Percentiles rank a stretch among this genome's conserved stretches.
Conservation (phyloP, 2,329 filamentous ascomycete genomes). For the Epichloe gansuensis region DNA sequence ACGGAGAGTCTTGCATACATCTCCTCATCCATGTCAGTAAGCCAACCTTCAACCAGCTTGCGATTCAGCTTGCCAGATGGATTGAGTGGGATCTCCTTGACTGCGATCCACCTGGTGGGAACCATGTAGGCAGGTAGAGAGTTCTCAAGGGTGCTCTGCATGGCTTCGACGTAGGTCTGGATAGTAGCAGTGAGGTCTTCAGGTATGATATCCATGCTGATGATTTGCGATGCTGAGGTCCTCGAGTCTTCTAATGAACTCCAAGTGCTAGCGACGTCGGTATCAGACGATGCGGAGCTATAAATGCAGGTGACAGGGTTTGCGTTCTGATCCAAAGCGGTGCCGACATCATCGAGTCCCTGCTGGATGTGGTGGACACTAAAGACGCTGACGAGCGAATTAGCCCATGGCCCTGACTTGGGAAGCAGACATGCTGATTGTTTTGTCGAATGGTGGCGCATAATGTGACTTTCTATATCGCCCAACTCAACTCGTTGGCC, state of each 20-base stretch:
- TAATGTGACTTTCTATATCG: conserved; percentile 8
- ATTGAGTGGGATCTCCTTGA: conserved; percentile 8
- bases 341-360: background rate
- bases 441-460: background rate
- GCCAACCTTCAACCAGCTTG: conserved; percentile 1
- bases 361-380: background rate
- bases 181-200: background rate
- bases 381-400: conserved; percentile 5
- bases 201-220: background rate
- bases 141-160: conserved; percentile 5
- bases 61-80: conserved; percentile 10
- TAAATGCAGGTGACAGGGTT: background rate
- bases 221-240: background rate
- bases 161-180: conserved; percentile 1
- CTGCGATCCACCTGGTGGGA: conserved; percentile 9
- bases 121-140: conserved; percentile 11
- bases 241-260: background rate
- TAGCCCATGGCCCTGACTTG: conserved; percentile 1
- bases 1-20: background rate
- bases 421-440: conserved; percentile 2
- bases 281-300: background rate
- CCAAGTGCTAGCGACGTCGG: background rate
- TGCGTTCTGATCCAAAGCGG: background rate
- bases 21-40: background rate
- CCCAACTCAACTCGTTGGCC: conserved; percentile 32